phyloP scores from a whole-genome alignment of 495 filamentous ascomycete species.

The Sporormia fimetaria region DNA sequence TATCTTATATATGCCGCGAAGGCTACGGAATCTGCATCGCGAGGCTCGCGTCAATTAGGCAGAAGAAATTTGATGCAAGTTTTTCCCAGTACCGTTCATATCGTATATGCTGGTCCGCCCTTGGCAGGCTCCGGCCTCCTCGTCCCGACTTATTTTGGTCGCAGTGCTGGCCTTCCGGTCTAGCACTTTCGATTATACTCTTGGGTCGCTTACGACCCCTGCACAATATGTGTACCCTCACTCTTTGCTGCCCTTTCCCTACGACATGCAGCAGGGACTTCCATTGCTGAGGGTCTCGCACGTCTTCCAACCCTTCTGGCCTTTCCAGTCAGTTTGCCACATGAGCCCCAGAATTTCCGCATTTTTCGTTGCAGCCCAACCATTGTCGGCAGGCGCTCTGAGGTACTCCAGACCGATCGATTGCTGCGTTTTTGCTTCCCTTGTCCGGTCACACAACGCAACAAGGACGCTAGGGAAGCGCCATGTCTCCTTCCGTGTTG shows the following conservation, averaged over 20 bases:
- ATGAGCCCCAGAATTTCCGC: slow-evolving; percentile 11
- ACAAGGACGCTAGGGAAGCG: too few relatives aligned
- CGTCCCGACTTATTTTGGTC: slow-evolving; percentile 24
- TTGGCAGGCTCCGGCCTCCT: slow-evolving; percentile 24
- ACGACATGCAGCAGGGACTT: slow-evolving; percentile 14
- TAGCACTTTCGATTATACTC: slow-evolving; percentile 24
- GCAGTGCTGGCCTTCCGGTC: slow-evolving; percentile 12
- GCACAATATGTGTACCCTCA: slow-evolving; percentile 22
- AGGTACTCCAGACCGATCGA: too few relatives aligned
- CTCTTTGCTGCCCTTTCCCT: slow-evolving; percentile 12
- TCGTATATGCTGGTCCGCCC: slow-evolving; percentile 19
- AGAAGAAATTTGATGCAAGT: slow-evolving; percentile 24
- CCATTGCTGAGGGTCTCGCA: slow-evolving; percentile 11
- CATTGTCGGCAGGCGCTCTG: neutral
- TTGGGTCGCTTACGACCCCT: slow-evolving; percentile 21
- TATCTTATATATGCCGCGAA: slow-evolving; percentile 25
- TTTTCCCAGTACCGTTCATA: slow-evolving; percentile 24
- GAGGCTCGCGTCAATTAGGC: slow-evolving; percentile 17
- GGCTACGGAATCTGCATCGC: slow-evolving; percentile 9
- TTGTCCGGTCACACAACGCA: too few relatives aligned
- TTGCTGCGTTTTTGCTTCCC: too few relatives aligned
- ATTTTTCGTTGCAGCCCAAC: slow-evolving; percentile 15
- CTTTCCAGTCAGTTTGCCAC: slow-evolving; percentile 4
- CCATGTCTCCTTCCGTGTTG: slow-evolving; percentile 13
- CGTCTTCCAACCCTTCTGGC: slow-evolving; percentile 17